Percentiles rank a stretch among this genome's conserved stretches.
These are phyloP conservation scores for Pleurotus sapidus DNA, from an alignment of 768 basidiomycete species.

Conservation along the genomic window DNA sequence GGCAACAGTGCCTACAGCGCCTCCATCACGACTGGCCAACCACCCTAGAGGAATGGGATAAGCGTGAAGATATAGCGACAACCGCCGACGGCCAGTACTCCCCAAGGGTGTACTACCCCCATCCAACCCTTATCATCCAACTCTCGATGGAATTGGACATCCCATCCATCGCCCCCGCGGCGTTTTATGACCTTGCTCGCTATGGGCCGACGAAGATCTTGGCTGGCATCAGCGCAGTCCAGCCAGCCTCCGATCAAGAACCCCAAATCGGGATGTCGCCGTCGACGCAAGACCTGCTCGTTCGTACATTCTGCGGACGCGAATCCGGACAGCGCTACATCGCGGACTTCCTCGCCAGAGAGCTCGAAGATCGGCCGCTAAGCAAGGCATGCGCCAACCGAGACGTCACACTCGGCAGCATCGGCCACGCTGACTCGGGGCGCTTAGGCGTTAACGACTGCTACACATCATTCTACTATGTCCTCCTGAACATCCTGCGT, in stretches of 20 bases:
- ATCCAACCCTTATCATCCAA: constrained; percentile 69
- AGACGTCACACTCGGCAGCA: constrained; percentile 20
- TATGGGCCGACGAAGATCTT: constrained; percentile 72
- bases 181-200: constrained; percentile 72
- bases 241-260: not conserved
- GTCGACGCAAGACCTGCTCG: constrained; percentile 31
- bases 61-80: constrained; percentile 54
- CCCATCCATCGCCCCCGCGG: constrained; percentile 58
- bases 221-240: constrained; percentile 39
- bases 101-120: constrained; percentile 57
- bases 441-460: constrained; percentile 31
- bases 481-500: constrained; percentile 70
- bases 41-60: constrained; percentile 68
- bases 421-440: not conserved
- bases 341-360: constrained; percentile 53
- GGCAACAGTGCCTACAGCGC: constrained; percentile 55
- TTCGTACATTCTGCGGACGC: constrained; percentile 55
- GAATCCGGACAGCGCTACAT: constrained; percentile 63
- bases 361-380: constrained; percentile 48
- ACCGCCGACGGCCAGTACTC: constrained; percentile 49
- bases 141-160: constrained; percentile 66
- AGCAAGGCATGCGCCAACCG: constrained; percentile 47
- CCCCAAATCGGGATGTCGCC: constrained; percentile 11
- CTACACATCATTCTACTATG: constrained; percentile 70
- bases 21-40: constrained; percentile 66